These are phyloP conservation scores for Populus trichocarpa DNA, from an alignment of 441 rosid genomes.

Conservation along the genomic window DNA sequence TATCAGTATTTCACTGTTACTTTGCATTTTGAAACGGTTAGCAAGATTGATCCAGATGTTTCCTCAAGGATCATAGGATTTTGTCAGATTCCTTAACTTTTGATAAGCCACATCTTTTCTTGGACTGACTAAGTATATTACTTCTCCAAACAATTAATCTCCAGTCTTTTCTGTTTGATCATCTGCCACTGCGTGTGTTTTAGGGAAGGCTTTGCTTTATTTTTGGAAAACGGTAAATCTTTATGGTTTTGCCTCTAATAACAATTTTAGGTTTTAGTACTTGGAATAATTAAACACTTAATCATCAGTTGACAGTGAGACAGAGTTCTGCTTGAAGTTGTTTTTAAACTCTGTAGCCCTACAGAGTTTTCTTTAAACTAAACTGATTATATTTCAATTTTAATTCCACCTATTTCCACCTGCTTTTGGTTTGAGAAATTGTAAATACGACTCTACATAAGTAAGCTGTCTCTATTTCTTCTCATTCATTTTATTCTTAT, in stretches of 20 bases:
- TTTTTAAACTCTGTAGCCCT: not conserved
- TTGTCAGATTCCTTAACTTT: not conserved
- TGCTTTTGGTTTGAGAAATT: not conserved
- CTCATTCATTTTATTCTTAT: not conserved
- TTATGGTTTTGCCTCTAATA: not conserved
- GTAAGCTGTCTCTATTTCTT: not conserved
- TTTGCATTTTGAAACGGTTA: not conserved
- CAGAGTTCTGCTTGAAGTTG: not conserved
- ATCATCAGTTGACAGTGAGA: not conserved
- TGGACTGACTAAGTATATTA: not conserved
- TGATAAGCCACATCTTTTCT: not conserved
- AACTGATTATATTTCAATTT: not conserved
- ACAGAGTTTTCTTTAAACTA: not conserved
- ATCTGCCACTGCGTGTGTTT: not conserved
- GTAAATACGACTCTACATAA: not conserved
- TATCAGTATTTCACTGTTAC: not conserved
- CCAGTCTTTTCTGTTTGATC: not conserved
- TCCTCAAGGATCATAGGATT: not conserved
- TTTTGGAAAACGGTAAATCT: not conserved
- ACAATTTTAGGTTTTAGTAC: not conserved
- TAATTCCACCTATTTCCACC: not conserved
- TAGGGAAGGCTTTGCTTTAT: not conserved
- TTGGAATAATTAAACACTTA: not conserved
- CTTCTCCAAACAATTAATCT: too few relatives aligned
- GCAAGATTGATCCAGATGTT: not conserved